Evolutionary conservation across 192 early-diverging fungal species (phyloP).

Genomic region (Oehlia diaphana): DNA sequence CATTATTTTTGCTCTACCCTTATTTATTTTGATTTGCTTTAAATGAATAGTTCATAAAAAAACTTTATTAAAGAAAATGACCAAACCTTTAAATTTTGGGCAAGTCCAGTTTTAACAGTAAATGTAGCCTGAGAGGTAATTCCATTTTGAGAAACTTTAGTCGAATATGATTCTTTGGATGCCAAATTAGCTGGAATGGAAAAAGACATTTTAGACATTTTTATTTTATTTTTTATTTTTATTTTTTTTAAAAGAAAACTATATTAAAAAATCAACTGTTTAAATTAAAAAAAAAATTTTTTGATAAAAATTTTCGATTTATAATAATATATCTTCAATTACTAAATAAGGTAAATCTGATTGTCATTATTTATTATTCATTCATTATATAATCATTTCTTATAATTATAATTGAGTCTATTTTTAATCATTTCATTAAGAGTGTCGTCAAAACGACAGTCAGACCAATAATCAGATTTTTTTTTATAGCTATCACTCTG

Average conservation of each 20-base stretch:
- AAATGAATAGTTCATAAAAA: neutral
- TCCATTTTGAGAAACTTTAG: conserved; percentile 18
- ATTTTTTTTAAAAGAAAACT: neutral
- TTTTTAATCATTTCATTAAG: too few species aligned
- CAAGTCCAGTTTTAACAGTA: conserved; percentile 93
- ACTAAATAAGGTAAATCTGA: too few species aligned
- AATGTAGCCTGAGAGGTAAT: conserved; percentile 53
- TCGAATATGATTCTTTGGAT: neutral
- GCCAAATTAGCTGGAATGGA: neutral
- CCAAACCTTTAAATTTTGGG: conserved; percentile 94
- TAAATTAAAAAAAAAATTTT: too few species aligned
- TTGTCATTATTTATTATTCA: too few species aligned
- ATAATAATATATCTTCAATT: too few species aligned
- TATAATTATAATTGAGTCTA: too few species aligned
- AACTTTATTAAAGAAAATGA: neutral
- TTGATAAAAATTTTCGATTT: too few species aligned
- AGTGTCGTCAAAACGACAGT: too few species aligned
- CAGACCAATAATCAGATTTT: too few species aligned
- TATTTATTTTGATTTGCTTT: neutral
- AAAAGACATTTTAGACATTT: neutral
- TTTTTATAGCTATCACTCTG: too few species aligned
- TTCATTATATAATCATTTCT: too few species aligned
- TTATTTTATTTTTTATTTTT: neutral
- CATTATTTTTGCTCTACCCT: neutral
- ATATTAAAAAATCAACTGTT: too few species aligned